phyloP scores from a whole-genome alignment of 2,329 filamentous ascomycete genomes.

The Aspergillus thermomutatus region DNA sequence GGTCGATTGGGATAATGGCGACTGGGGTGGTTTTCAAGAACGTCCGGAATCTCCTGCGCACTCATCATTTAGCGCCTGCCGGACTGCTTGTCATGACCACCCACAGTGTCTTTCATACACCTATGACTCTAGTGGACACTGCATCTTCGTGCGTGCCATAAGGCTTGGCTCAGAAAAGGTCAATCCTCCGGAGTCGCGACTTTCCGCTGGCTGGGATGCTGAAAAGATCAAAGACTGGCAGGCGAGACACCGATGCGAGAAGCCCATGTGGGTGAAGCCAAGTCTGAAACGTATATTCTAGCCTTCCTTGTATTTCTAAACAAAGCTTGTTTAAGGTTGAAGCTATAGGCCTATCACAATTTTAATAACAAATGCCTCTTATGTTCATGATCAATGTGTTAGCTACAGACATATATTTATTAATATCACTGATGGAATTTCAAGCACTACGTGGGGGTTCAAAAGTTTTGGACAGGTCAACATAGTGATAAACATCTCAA shows the following conservation, averaged over 20 bases:
- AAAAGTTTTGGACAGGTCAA: no score
- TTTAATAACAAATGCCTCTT: no score
- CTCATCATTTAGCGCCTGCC: constrained; percentile 26
- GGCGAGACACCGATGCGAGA: constrained; percentile 14
- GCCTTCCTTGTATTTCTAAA: no score
- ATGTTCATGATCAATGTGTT: no score
- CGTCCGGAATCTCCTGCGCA: constrained; percentile 25
- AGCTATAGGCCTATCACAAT: no score
- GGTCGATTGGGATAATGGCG: constrained; percentile 33
- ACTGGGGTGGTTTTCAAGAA: constrained; percentile 29
- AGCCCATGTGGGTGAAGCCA: constrained; percentile 25
- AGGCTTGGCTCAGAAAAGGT: constrained; percentile 17
- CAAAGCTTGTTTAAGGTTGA: no score
- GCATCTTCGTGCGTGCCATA: constrained; percentile 21
- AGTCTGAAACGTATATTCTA: constrained; percentile 25
- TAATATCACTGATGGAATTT: no score
- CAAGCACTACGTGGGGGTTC: no score
- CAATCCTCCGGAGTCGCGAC: constrained; percentile 5
- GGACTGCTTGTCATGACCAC: constrained; percentile 18
- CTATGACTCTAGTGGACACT: constrained; percentile 18
- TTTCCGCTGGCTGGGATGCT: constrained; percentile 25
- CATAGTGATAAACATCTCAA: no score
- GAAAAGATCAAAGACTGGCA: constrained; percentile 22
- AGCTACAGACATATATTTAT: no score
- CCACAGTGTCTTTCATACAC: constrained; percentile 23